These are phyloP conservation scores for Canna indica DNA, from an alignment of 176 grass and related monocot genomes.

Conservation along the genomic window DNA sequence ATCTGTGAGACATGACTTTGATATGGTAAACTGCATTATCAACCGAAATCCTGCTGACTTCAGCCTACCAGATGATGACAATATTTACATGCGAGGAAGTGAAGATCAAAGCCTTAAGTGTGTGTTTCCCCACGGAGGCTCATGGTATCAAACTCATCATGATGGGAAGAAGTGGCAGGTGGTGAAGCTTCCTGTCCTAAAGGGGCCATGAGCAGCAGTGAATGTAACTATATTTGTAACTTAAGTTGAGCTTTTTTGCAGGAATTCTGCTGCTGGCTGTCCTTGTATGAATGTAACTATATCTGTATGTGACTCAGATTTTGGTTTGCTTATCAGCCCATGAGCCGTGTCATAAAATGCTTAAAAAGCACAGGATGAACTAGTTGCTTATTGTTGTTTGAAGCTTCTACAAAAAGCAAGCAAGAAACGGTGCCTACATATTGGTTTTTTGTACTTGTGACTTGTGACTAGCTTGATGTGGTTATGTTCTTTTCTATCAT, in stretches of 20 bases:
- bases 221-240: too few species aligned
- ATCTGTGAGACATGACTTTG: background rate
- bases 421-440: too few species aligned
- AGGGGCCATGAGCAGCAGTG: background rate
- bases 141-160: background rate
- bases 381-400: background rate
- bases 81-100: slow-evolving; percentile 4
- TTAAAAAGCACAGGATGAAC: background rate
- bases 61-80: slow-evolving; percentile 9
- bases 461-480: too few species aligned
- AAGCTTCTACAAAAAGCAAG: too few species aligned
- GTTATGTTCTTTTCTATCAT: too few species aligned
- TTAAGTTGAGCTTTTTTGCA: background rate
- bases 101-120: background rate
- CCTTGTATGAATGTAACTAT: background rate
- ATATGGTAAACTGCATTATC: background rate
- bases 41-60: slow-evolving; percentile 16
- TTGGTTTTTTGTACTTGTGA: too few species aligned
- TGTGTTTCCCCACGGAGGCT: background rate
- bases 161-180: background rate
- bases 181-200: background rate
- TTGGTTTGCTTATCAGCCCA: background rate
- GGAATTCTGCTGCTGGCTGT: background rate
- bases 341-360: background rate
- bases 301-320: background rate